Conservation (phyloP, 768 basidiomycete species). For the Suillus luteus region DNA sequence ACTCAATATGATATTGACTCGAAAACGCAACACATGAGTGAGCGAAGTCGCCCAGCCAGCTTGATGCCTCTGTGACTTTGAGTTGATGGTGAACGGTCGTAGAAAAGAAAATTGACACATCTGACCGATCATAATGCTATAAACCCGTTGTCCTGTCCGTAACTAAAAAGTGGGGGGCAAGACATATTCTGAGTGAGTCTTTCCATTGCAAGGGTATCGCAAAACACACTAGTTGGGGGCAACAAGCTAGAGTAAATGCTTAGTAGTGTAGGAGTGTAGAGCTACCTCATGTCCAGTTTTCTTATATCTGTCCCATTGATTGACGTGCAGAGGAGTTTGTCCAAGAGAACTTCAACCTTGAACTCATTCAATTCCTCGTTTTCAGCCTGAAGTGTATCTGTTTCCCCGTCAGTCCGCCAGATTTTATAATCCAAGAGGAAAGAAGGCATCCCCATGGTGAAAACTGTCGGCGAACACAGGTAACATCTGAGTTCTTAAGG, state of each 20-base stretch:
- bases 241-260: neutral
- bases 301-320: too few species aligned
- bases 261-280: too few species aligned
- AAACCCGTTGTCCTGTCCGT: neutral
- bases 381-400: neutral
- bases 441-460: neutral
- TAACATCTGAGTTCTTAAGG: neutral
- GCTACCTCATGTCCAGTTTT: too few species aligned
- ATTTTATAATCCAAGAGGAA: neutral
- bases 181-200: neutral
- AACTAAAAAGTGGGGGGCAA: neutral
- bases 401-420: neutral
- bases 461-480: neutral
- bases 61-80: neutral
- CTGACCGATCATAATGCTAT: neutral
- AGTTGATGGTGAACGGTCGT: neutral
- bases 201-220: neutral
- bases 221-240: neutral
- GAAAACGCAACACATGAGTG: neutral
- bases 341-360: neutral
- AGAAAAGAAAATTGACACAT: neutral
- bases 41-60: neutral
- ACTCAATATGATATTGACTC: neutral
- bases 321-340: neutral
- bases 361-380: neutral